These are phyloP conservation scores for Colletotrichum chrysophilum DNA, from an alignment of 2,329 filamentous ascomycete genomes.

Conservation along the genomic window DNA sequence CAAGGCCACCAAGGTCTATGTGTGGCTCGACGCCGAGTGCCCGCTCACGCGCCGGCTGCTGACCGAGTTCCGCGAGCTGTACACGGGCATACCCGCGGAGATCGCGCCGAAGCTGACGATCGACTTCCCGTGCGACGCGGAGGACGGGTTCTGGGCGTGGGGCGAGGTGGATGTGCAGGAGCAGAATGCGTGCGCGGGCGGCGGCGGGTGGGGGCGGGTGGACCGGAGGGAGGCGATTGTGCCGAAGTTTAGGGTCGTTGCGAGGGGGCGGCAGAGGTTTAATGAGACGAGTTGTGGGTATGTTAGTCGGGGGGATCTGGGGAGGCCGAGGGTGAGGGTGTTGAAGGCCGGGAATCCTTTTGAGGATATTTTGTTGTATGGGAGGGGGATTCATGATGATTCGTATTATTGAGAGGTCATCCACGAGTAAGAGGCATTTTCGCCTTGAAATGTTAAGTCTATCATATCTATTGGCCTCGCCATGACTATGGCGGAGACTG, in stretches of 20 bases:
- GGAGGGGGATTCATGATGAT: constrained; percentile 3
- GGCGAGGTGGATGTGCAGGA: background rate
- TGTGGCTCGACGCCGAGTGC: constrained; percentile 23
- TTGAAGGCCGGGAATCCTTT: constrained; percentile 16
- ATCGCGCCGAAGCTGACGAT: constrained; percentile 1
- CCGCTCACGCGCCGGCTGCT: constrained; percentile 20
- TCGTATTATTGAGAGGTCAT: too few relatives aligned
- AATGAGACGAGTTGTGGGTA: constrained; percentile 3
- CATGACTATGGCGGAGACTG: too few relatives aligned
- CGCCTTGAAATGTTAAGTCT: too few relatives aligned
- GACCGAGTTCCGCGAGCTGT: constrained; percentile 20
- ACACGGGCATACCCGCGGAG: background rate
- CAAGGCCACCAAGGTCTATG: background rate
- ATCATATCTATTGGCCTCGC: too few relatives aligned
- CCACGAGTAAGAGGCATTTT: too few relatives aligned
- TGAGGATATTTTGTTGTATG: constrained; percentile 21
- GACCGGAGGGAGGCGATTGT: background rate
- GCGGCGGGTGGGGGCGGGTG: background rate
- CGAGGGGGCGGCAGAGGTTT: constrained; percentile 14
- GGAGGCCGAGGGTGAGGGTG: background rate
- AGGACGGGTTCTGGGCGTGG: constrained; percentile 23
- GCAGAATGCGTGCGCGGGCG: background rate
- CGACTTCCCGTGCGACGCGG: constrained; percentile 14
- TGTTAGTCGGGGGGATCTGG: background rate
- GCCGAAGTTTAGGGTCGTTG: constrained; percentile 7